Evolutionary conservation across 768 basidiomycete species (phyloP).

Genomic region (Mycena olivaceomarginata): DNA sequence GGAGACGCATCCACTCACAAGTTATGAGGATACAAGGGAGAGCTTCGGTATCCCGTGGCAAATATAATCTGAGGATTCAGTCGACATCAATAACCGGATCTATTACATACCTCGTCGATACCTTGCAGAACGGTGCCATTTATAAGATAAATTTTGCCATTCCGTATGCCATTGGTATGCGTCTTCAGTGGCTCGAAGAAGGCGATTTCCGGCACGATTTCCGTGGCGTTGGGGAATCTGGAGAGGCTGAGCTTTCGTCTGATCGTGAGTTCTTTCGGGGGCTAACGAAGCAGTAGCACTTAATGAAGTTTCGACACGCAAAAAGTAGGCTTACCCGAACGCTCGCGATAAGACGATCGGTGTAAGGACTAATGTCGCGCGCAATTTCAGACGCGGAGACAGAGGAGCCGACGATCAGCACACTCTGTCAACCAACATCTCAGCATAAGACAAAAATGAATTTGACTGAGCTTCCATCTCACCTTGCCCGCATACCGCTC

Average conservation of each 20-base stretch:
- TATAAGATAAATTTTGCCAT: slow-evolving; percentile 50
- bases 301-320: background rate
- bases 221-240: slow-evolving; percentile 51
- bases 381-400: slow-evolving; percentile 47
- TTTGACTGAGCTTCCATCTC: slow-evolving; percentile 38
- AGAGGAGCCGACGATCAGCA: slow-evolving; percentile 44
- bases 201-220: slow-evolving; percentile 48
- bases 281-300: slow-evolving; percentile 38
- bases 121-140: slow-evolving; percentile 55
- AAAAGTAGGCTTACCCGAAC: slow-evolving; percentile 41
- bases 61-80: slow-evolving; percentile 26
- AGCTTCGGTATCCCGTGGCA: slow-evolving; percentile 23
- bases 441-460: background rate
- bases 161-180: slow-evolving; percentile 45
- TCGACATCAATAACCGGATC: background rate
- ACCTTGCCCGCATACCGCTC: slow-evolving; percentile 38
- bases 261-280: background rate
- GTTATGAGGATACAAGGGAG: slow-evolving; percentile 24
- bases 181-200: slow-evolving; percentile 47
- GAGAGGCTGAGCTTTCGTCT: slow-evolving; percentile 42
- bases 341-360: slow-evolving; percentile 43
- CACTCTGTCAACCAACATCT: slow-evolving; percentile 15
- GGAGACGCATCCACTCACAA: slow-evolving; percentile 5
- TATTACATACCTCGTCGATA: slow-evolving; percentile 48
- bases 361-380: slow-evolving; percentile 44